Conservation (phyloP, 1,284 basidiomycete species). For the Apiotrichum porosum region DNA sequence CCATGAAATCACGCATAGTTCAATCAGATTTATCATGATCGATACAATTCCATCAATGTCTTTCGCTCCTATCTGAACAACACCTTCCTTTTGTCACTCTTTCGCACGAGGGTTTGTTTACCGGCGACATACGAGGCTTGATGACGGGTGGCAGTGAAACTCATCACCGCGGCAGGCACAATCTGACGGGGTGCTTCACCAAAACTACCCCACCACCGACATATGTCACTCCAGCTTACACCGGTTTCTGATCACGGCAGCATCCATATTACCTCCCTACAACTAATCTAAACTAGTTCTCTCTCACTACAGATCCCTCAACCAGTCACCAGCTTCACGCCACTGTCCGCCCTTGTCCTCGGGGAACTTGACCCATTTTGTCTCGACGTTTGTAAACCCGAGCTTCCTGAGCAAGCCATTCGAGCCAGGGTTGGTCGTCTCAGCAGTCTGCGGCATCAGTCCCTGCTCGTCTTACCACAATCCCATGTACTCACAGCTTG, state of each 20-base stretch:
- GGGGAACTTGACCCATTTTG: background rate
- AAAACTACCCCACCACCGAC: too few relatives aligned
- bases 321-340: background rate
- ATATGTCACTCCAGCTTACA: too few relatives aligned
- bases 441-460: background rate
- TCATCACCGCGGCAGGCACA: too few relatives aligned
- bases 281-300: too few relatives aligned
- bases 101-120: too few relatives aligned
- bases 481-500: background rate
- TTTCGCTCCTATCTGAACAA: constrained; percentile 2
- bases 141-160: too few relatives aligned
- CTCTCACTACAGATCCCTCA: background rate
- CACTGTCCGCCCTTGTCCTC: background rate
- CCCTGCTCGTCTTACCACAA: background rate
- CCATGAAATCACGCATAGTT: background rate
- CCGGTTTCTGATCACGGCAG: too few relatives aligned
- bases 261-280: too few relatives aligned
- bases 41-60: background rate
- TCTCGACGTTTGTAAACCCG: background rate
- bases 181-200: too few relatives aligned
- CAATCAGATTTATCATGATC: constrained; percentile 1
- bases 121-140: too few relatives aligned
- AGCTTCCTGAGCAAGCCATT: background rate
- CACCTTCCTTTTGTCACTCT: background rate
- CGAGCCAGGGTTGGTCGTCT: background rate